Conservation (phyloP, 768 basidiomycete species). For the Tricholoma saponaceum region DNA sequence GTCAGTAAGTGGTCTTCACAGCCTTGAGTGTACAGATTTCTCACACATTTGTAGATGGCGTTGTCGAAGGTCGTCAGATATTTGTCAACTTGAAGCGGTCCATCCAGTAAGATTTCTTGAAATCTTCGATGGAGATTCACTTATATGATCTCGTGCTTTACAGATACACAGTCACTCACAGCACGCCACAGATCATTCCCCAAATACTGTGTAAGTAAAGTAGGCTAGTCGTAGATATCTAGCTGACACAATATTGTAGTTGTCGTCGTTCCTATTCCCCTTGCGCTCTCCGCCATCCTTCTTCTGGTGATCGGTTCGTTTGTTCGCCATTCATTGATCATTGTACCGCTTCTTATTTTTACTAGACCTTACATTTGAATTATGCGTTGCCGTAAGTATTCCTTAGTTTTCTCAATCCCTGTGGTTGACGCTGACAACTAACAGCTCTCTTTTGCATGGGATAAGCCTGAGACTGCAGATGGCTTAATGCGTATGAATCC, state of each 20-base stretch:
- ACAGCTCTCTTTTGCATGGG: slow-evolving; percentile 70
- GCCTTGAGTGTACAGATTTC: not conserved
- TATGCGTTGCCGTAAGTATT: slow-evolving; percentile 54
- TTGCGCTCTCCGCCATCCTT: slow-evolving; percentile 63
- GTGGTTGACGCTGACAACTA: not conserved
- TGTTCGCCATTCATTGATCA: not conserved
- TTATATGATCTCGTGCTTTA: not conserved
- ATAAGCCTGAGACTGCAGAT: slow-evolving; percentile 60
- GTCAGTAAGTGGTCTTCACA: slow-evolving; percentile 45
- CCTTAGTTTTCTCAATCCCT: not conserved
- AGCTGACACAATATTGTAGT: slow-evolving; percentile 29
- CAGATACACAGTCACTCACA: slow-evolving; percentile 63
- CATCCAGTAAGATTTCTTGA: slow-evolving; percentile 46
- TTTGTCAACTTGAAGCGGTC: slow-evolving; percentile 70
- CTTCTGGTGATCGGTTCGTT: slow-evolving; percentile 64
- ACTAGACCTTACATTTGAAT: slow-evolving; percentile 67
- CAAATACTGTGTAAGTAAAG: slow-evolving; percentile 55
- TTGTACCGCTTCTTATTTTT: not conserved
- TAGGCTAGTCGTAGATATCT: not conserved
- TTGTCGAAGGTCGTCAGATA: slow-evolving; percentile 64
- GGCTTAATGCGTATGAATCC: slow-evolving; percentile 66
- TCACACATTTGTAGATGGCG: slow-evolving; percentile 43
- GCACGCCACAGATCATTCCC: slow-evolving; percentile 66
- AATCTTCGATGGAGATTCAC: not conserved
- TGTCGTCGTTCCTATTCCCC: slow-evolving; percentile 63